These are phyloP conservation scores for Fusarium marasasianum DNA, from an alignment of 2,329 filamentous ascomycete genomes.

Conservation along the genomic window DNA sequence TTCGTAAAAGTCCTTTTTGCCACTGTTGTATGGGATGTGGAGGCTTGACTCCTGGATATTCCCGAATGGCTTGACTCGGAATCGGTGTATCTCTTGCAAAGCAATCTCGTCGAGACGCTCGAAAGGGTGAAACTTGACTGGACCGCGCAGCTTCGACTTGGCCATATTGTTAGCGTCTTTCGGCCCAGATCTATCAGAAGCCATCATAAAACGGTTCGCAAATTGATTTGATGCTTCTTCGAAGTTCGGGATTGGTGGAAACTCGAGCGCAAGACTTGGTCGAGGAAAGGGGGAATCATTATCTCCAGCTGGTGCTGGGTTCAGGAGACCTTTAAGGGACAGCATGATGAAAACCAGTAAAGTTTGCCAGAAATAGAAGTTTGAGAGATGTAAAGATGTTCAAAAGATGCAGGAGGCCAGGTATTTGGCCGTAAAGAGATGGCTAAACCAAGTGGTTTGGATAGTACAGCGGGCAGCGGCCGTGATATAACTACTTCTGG, in stretches of 20 bases:
- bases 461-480: constrained; percentile 40
- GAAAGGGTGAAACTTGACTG: constrained; percentile 77
- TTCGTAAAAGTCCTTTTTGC: constrained; percentile 87
- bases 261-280: constrained; percentile 48
- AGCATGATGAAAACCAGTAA: constrained; percentile 59
- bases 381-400: constrained; percentile 4
- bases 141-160: constrained; percentile 70
- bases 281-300: constrained; percentile 48
- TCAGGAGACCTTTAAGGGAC: constrained; percentile 72
- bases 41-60: constrained; percentile 69
- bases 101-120: constrained; percentile 71
- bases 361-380: constrained; percentile 22
- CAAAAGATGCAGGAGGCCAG: constrained; percentile 19
- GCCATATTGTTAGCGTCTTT: constrained; percentile 60
- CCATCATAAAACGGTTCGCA: constrained; percentile 20
- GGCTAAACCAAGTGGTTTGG: constrained; percentile 36
- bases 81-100: constrained; percentile 66
- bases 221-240: constrained; percentile 9
- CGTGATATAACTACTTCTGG: constrained; percentile 42
- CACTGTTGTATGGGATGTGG: constrained; percentile 93
- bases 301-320: constrained; percentile 62
- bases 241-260: constrained; percentile 21
- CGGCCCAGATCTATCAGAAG: constrained; percentile 40
- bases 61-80: constrained; percentile 72
- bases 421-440: constrained; percentile 18